Conservation (phyloP, 371 early-diverging fungal genomes). For the Capniomyces stellatus region DNA sequence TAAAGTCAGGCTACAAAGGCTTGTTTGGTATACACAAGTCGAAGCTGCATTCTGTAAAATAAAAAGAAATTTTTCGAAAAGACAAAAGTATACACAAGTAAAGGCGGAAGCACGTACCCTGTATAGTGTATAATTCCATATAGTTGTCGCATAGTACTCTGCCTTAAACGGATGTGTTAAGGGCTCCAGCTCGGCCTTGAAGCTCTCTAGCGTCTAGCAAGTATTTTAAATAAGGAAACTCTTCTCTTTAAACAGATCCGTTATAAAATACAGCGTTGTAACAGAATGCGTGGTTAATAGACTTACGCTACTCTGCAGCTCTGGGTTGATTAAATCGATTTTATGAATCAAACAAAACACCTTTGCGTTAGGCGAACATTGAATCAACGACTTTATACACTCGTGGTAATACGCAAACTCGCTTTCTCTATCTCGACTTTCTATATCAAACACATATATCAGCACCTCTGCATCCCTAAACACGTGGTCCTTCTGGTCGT, state of each 20-base stretch:
- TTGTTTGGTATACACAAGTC: too few species aligned
- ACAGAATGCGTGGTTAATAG: too few species aligned
- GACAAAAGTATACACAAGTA: too few species aligned
- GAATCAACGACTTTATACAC: conserved; percentile 65
- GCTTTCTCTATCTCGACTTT: conserved; percentile 72
- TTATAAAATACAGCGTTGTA: too few species aligned
- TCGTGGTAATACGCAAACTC: conserved; percentile 80
- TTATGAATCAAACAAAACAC: conserved; percentile 92
- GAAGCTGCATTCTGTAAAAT: too few species aligned
- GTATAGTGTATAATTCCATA: conserved; percentile 92
- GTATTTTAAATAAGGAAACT: too few species aligned
- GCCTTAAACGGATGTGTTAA: conserved; percentile 54
- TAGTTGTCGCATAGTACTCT: conserved; percentile 69
- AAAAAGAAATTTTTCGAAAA: neutral
- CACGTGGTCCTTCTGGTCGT: conserved; percentile 77
- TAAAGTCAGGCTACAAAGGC: too few species aligned
- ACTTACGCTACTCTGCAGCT: neutral
- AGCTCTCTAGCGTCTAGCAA: conserved; percentile 9
- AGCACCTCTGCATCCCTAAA: conserved; percentile 95
- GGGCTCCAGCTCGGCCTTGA: conserved; percentile 36
- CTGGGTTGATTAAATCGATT: conserved; percentile 63
- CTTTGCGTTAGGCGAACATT: conserved; percentile 71
- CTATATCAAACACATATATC: conserved; percentile 94
- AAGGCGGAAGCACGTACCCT: too few species aligned
- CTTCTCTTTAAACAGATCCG: too few species aligned